These are phyloP conservation scores for Scutellaria barbata DNA, from an alignment of 257 asterid genomes.

Conservation along the genomic window DNA sequence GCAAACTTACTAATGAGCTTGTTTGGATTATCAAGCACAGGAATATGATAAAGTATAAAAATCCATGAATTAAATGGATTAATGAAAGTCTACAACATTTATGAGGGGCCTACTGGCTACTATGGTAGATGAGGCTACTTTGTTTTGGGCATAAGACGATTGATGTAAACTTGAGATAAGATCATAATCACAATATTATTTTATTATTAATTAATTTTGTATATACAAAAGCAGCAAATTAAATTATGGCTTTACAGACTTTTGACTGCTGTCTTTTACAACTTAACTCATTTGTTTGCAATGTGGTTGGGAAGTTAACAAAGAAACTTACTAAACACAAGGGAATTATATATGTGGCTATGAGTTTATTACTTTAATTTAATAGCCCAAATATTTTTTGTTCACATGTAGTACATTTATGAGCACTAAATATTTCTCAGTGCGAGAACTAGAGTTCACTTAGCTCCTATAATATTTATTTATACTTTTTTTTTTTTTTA, in stretches of 20 bases:
- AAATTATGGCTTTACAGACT: neutral
- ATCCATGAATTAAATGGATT: neutral
- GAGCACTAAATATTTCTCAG: no score
- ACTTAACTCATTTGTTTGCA: slow-evolving; percentile 18
- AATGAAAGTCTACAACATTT: neutral
- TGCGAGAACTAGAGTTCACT: no score
- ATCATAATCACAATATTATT: neutral
- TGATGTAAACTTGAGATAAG: slow-evolving; percentile 3
- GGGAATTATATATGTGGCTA: slow-evolving; percentile 8
- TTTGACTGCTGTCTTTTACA: neutral
- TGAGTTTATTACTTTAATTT: neutral
- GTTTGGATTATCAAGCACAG: no score
- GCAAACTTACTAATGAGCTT: no score
- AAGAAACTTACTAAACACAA: neutral
- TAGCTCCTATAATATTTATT: no score
- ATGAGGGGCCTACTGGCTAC: neutral
- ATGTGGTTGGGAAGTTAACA: slow-evolving; percentile 32
- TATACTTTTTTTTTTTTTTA: no score
- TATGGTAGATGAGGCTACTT: slow-evolving; percentile 24
- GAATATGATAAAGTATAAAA: no score
- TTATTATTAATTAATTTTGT: neutral
- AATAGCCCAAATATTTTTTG: neutral
- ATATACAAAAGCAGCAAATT: neutral
- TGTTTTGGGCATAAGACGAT: neutral
- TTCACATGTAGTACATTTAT: no score